Percentiles rank a stretch among this genome's conserved stretches.
These are phyloP conservation scores for Musa itinerans DNA, from an alignment of 176 grass and related monocot genomes.

Conservation along the genomic window DNA sequence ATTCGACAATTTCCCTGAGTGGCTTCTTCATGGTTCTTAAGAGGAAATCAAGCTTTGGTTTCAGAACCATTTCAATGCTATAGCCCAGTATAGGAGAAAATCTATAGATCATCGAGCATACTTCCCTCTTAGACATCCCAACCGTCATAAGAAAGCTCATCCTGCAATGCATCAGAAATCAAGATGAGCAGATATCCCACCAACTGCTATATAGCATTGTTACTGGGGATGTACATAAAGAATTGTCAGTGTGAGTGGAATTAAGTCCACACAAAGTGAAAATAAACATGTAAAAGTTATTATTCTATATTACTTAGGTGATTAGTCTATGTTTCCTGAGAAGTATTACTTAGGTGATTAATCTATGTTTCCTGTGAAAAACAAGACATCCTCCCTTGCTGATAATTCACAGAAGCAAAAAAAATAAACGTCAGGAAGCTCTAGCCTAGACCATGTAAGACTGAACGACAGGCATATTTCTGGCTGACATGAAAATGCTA, in stretches of 20 bases:
- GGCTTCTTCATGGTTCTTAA: constrained; percentile 61
- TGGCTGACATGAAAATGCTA: too few species aligned
- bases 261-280: too few species aligned
- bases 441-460: too few species aligned
- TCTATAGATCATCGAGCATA: constrained; percentile 76
- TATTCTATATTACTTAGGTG: too few species aligned
- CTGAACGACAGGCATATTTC: too few species aligned
- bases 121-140: constrained; percentile 62
- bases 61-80: constrained; percentile 55
- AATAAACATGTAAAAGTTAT: too few species aligned
- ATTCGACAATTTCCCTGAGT: constrained; percentile 54
- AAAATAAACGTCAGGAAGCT: too few species aligned
- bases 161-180: constrained; percentile 28
- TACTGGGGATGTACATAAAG: background rate
- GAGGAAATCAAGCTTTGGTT: constrained; percentile 82
- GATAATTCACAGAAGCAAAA: too few species aligned
- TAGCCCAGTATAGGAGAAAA: constrained; percentile 84
- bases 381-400: too few species aligned
- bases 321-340: too few species aligned
- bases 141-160: constrained; percentile 46
- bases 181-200: background rate
- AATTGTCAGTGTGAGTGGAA: too few species aligned
- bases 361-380: too few species aligned
- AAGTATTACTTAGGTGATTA: background rate
- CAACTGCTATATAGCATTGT: background rate